Evolutionary conservation across 2,329 filamentous ascomycete genomes (phyloP).

Genomic region (Metarhizium album): DNA sequence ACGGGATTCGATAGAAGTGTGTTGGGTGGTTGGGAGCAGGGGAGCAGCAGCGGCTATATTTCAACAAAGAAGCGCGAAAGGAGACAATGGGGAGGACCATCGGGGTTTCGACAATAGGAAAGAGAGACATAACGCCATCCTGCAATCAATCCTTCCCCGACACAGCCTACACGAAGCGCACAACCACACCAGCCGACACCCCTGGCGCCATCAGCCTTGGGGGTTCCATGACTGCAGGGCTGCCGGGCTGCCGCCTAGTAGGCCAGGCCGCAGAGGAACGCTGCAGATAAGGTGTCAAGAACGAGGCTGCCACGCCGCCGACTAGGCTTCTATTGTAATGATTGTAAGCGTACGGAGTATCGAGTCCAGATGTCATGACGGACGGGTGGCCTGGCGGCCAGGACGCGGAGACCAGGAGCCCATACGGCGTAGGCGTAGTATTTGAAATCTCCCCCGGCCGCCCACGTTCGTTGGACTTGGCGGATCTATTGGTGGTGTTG

Average conservation of each 20-base stretch:
- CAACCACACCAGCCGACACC: not conserved
- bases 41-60: not conserved
- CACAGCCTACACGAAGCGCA: not conserved
- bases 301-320: not conserved
- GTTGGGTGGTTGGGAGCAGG: not conserved
- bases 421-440: not conserved
- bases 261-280: not conserved
- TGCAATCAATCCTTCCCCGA: not conserved
- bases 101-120: slow-evolving; percentile 1
- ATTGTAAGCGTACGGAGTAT: not conserved
- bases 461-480: slow-evolving; percentile 5
- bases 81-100: not conserved
- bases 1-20: not conserved
- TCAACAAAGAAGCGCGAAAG: not conserved
- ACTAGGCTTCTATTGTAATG: not conserved
- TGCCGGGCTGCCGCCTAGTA: not conserved
- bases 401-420: too few relatives aligned
- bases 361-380: too few relatives aligned
- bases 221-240: not conserved
- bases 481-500: slow-evolving; percentile 4
- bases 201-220: slow-evolving; percentile 2
- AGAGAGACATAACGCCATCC: slow-evolving; percentile 1
- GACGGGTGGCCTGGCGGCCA: too few relatives aligned
- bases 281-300: not conserved
- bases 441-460: not conserved